phyloP scores from a whole-genome alignment of 495 filamentous ascomycete genomes.

The Penicillium desertorum region DNA sequence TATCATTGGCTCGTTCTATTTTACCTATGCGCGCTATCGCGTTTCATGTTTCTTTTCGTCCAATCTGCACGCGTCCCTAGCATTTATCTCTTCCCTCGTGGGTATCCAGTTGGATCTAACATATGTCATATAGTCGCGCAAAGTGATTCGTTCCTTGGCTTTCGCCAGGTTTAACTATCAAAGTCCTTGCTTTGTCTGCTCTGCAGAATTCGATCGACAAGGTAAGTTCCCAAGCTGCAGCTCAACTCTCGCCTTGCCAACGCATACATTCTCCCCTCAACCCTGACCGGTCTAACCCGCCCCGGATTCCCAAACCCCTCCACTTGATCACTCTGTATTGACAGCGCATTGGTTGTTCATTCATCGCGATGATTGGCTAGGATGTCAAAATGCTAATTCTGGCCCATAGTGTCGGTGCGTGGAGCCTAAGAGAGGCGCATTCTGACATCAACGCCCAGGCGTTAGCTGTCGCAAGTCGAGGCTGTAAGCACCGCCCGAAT shows the following conservation, averaged over 20 bases:
- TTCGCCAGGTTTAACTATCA: conserved; percentile 8
- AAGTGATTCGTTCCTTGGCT: conserved; percentile 19
- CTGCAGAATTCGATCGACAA: conserved; percentile 42
- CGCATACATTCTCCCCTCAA: conserved; percentile 46
- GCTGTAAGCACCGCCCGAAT: conserved; percentile 34
- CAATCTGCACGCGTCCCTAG: conserved; percentile 34
- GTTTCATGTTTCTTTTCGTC: conserved; percentile 17
- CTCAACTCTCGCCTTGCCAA: conserved; percentile 43
- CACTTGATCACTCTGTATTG: conserved; percentile 19
- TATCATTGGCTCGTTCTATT: conserved; percentile 16
- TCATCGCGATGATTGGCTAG: conserved; percentile 21
- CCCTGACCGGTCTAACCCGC: conserved; percentile 36
- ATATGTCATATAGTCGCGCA: conserved; percentile 17
- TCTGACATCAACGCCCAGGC: conserved; percentile 23
- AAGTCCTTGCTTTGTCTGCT: conserved; percentile 18
- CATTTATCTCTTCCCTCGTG: conserved; percentile 22
- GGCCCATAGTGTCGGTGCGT: conserved; percentile 27
- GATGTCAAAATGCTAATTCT: conserved; percentile 31
- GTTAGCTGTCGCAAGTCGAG: conserved; percentile 21
- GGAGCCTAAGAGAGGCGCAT: conserved; percentile 18
- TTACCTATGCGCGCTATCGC: conserved; percentile 13
- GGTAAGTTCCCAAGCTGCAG: conserved; percentile 48
- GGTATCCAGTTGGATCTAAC: conserved; percentile 20
- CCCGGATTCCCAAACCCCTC: conserved; percentile 26
- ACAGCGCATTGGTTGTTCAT: conserved; percentile 34